These are phyloP conservation scores for Carex kokanica DNA, from an alignment of 176 grass and related monocot genomes.

Conservation along the genomic window DNA sequence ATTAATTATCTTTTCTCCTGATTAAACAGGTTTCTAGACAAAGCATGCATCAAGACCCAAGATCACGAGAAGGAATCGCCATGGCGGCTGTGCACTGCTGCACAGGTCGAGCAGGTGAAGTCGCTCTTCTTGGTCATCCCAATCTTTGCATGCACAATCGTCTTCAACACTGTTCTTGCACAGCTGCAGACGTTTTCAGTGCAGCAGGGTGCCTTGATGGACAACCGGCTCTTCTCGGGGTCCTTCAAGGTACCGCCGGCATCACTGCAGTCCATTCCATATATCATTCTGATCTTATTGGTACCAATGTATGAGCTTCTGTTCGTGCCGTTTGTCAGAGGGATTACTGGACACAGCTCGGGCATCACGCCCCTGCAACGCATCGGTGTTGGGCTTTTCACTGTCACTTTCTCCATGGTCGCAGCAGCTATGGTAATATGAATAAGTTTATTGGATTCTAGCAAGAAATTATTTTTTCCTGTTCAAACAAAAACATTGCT, in stretches of 20 bases:
- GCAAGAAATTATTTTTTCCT: background rate
- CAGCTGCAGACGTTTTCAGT: conserved; percentile 92
- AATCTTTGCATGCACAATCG: conserved; percentile 79
- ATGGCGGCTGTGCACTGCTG: conserved; percentile 55
- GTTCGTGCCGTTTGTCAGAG: conserved; percentile 56
- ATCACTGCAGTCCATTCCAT: conserved; percentile 77
- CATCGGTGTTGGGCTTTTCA: conserved; percentile 73
- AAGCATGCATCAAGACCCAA: conserved; percentile 58
- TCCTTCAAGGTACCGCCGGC: conserved; percentile 65
- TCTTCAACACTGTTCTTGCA: conserved; percentile 88
- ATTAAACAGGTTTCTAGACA: conserved; percentile 59
- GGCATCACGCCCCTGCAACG: conserved; percentile 82
- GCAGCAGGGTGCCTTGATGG: conserved; percentile 69
- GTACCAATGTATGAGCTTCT: conserved; percentile 63
- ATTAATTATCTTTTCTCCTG: background rate
- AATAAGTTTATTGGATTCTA: background rate
- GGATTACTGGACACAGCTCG: conserved; percentile 44
- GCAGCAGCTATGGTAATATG: conserved; percentile 44
- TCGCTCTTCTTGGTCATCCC: conserved; percentile 66
- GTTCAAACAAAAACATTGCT: background rate
- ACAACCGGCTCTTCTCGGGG: conserved; percentile 30
- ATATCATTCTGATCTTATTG: conserved; percentile 47
- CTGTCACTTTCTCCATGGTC: conserved; percentile 84
- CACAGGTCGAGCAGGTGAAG: conserved; percentile 80
- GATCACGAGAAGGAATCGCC: conserved; percentile 43